These are phyloP conservation scores for Sclerotinia glacialis DNA, from an alignment of 2,329 filamentous ascomycete genomes.

Conservation along the genomic window DNA sequence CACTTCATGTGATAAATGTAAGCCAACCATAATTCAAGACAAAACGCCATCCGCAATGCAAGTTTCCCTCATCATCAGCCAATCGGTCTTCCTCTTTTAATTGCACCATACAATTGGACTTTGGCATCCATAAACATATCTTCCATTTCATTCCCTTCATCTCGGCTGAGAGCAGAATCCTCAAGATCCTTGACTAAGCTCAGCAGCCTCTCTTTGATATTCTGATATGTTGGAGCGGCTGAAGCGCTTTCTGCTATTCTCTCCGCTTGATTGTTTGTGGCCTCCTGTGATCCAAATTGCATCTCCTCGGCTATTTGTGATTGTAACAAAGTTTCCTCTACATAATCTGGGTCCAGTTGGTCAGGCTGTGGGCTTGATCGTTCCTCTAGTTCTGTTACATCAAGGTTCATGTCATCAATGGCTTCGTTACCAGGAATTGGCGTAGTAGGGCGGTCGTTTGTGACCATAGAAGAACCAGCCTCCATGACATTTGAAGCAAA, in stretches of 20 bases:
- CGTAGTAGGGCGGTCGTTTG: not conserved
- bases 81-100: slow-evolving; percentile 50
- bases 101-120: slow-evolving; percentile 69
- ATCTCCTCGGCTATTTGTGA: slow-evolving; percentile 20
- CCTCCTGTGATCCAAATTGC: slow-evolving; percentile 2
- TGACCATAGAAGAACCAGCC: not conserved
- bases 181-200: slow-evolving; percentile 59
- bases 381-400: not conserved
- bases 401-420: slow-evolving; percentile 15
- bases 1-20: slow-evolving; percentile 6
- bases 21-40: slow-evolving; percentile 5
- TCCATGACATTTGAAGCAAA: not conserved
- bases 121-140: slow-evolving; percentile 78
- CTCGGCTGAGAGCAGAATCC: slow-evolving; percentile 56
- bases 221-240: slow-evolving; percentile 39
- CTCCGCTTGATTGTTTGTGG: not conserved
- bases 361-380: slow-evolving; percentile 1
- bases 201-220: slow-evolving; percentile 55
- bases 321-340: slow-evolving; percentile 20
- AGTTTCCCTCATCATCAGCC: slow-evolving; percentile 20
- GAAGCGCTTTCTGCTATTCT: not conserved
- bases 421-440: slow-evolving; percentile 14
- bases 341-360: slow-evolving; percentile 6
- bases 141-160: slow-evolving; percentile 69
- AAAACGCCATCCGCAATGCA: slow-evolving; percentile 33